Conservation (phyloP, 805 yeast genomes). For the Scheffersomyces spartinae region DNA sequence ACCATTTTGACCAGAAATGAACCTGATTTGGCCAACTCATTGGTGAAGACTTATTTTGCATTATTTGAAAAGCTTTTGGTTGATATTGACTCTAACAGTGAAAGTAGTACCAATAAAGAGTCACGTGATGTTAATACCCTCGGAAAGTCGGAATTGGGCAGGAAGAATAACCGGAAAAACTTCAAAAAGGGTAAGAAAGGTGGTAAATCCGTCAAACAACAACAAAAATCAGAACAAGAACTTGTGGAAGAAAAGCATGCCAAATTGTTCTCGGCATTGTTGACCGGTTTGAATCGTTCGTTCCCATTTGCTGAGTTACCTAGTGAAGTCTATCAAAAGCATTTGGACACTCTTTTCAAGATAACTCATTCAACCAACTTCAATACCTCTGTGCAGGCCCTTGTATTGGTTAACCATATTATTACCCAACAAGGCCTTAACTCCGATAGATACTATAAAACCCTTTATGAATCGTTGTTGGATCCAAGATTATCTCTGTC, state of each 20-base stretch:
- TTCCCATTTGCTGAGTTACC: constrained; percentile 83
- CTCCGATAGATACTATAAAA: constrained; percentile 66
- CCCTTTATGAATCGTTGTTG: constrained; percentile 79
- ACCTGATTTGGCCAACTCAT: constrained; percentile 66
- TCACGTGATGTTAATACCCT: constrained; percentile 25
- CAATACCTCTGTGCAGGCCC: constrained; percentile 88
- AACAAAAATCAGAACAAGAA: constrained; percentile 52
- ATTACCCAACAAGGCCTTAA: constrained; percentile 46
- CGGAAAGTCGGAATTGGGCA: constrained; percentile 50
- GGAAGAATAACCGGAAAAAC: constrained; percentile 47
- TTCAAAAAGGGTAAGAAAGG: constrained; percentile 81
- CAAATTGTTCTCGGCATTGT: constrained; percentile 75
- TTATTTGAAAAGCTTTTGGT: constrained; percentile 74
- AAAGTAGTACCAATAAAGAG: constrained; percentile 24
- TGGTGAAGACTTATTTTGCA: constrained; percentile 77
- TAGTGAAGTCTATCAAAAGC: constrained; percentile 56
- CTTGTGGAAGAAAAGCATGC: constrained; percentile 69
- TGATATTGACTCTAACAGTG: constrained; percentile 43
- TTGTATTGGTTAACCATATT: constrained; percentile 75
- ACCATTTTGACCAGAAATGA: constrained; percentile 77
- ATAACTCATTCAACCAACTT: constrained; percentile 92
- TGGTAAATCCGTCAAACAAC: constrained; percentile 60
- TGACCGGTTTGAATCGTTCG: constrained; percentile 93
- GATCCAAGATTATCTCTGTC: constrained; percentile 78
- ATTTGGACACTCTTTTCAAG: constrained; percentile 73